These are phyloP conservation scores for Zychaea mexicana DNA, from an alignment of 371 early-diverging fungal species.

Conservation along the genomic window DNA sequence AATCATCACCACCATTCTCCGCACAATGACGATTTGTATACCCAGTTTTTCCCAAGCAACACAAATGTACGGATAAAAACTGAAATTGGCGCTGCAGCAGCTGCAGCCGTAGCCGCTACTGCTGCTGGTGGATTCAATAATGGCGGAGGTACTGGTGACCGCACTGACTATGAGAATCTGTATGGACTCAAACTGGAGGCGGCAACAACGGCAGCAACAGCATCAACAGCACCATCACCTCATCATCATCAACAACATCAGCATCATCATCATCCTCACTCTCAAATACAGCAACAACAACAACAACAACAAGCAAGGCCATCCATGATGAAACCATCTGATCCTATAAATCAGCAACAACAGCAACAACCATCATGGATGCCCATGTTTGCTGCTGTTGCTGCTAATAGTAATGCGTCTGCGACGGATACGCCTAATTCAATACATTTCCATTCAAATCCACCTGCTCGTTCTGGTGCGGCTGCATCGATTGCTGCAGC, in stretches of 20 bases:
- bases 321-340: background rate
- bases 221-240: background rate
- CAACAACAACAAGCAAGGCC: background rate
- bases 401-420: background rate
- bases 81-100: slow-evolving; percentile 5
- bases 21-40: slow-evolving; percentile 6
- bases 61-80: slow-evolving; percentile 9
- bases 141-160: background rate
- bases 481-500: slow-evolving; percentile 6
- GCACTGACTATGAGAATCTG: background rate
- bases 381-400: background rate
- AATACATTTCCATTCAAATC: background rate
- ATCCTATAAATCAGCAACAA: too few species aligned
- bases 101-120: background rate
- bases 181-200: background rate
- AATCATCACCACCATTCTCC: background rate
- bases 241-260: background rate
- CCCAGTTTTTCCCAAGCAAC: slow-evolving; percentile 7
- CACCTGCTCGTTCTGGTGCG: background rate
- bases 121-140: background rate
- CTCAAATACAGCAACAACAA: background rate
- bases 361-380: slow-evolving; percentile 1
- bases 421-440: background rate
- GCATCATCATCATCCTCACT: background rate
- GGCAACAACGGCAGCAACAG: background rate